These are phyloP conservation scores for Thelephora terrestris DNA, from an alignment of 1,284 basidiomycete species.

Conservation along the genomic window DNA sequence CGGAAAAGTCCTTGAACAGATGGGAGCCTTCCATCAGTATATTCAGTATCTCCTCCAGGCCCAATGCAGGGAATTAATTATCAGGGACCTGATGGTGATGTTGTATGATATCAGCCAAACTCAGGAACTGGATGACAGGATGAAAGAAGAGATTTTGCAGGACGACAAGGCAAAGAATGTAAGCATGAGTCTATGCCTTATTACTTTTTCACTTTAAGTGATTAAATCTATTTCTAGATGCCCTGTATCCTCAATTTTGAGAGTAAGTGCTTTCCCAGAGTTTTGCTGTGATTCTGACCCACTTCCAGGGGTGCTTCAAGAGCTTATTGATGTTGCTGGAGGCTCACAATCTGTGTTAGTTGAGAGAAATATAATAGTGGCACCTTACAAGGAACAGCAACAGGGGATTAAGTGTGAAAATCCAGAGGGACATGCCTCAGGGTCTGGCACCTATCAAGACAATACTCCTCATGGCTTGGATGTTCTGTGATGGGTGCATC, in stretches of 20 bases:
- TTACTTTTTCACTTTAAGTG: background rate
- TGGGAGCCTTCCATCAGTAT: slow-evolving; percentile 34
- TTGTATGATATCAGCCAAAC: background rate
- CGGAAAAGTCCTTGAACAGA: slow-evolving; percentile 34
- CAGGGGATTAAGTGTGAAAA: too few species aligned
- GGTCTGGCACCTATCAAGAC: too few species aligned
- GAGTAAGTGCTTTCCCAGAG: slow-evolving; percentile 25
- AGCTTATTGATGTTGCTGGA: slow-evolving; percentile 33
- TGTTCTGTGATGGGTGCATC: too few species aligned
- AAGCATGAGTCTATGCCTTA: slow-evolving; percentile 11
- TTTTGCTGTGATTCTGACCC: slow-evolving; percentile 1
- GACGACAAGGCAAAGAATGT: slow-evolving; percentile 43
- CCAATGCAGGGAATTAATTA: slow-evolving; percentile 25
- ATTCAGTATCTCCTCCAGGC: slow-evolving; percentile 29
- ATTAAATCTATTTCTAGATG: slow-evolving; percentile 23
- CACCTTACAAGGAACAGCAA: background rate
- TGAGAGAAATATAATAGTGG: slow-evolving; percentile 24
- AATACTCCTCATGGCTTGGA: too few species aligned
- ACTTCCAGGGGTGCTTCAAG: slow-evolving; percentile 26
- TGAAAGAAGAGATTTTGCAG: slow-evolving; percentile 38
- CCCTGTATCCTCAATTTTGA: slow-evolving; percentile 44
- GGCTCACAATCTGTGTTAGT: slow-evolving; percentile 28
- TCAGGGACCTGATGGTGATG: slow-evolving; percentile 24
- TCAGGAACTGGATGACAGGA: slow-evolving; percentile 16
- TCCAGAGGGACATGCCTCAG: too few species aligned